phyloP scores from a whole-genome alignment of 345 rosid species.

The Salix caprea region DNA sequence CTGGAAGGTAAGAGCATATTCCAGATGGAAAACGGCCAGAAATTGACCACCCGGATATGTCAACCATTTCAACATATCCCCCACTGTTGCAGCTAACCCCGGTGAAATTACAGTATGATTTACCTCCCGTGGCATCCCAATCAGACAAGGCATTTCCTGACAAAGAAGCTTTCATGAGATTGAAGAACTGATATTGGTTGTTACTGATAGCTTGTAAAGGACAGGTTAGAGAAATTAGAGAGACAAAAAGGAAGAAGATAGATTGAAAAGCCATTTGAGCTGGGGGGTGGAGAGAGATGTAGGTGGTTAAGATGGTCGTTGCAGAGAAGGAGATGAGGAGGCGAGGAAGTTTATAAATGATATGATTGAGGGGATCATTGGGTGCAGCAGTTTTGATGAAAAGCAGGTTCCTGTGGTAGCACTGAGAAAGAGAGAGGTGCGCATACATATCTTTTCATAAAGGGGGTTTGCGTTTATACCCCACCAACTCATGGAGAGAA shows the following conservation, averaged over 20 bases:
- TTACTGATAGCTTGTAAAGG: slow-evolving; percentile 22
- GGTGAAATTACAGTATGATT: slow-evolving; percentile 52
- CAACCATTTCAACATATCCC: slow-evolving; percentile 56
- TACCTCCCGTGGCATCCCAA: slow-evolving; percentile 50
- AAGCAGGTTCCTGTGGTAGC: slow-evolving; percentile 28
- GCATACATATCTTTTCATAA: slow-evolving; percentile 53
- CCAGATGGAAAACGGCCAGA: slow-evolving; percentile 60
- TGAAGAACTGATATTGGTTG: slow-evolving; percentile 59
- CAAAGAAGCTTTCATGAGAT: slow-evolving; percentile 50
- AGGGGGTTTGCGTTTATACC: slow-evolving; percentile 67
- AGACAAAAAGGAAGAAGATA: slow-evolving; percentile 27
- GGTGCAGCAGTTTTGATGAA: slow-evolving; percentile 31
- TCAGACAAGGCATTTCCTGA: slow-evolving; percentile 46
- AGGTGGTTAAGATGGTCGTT: slow-evolving; percentile 27
- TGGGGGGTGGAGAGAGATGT: slow-evolving; percentile 1
- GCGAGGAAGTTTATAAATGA: slow-evolving; percentile 39
- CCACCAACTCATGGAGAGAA: slow-evolving; percentile 44
- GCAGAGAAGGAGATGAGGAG: slow-evolving; percentile 35
- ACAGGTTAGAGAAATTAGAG: slow-evolving; percentile 26
- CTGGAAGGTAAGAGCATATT: slow-evolving; percentile 66
- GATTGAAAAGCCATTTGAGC: slow-evolving; percentile 33
- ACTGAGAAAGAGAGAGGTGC: slow-evolving; percentile 23
- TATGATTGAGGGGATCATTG: slow-evolving; percentile 33
- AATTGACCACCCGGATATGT: slow-evolving; percentile 54
- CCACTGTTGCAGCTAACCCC: slow-evolving; percentile 58